A percentile compares a stretch with the other conserved stretches of the same genome.
Conservation (phyloP, 2,329 filamentous ascomycete genomes). For the Penicillium corylophilum region DNA sequence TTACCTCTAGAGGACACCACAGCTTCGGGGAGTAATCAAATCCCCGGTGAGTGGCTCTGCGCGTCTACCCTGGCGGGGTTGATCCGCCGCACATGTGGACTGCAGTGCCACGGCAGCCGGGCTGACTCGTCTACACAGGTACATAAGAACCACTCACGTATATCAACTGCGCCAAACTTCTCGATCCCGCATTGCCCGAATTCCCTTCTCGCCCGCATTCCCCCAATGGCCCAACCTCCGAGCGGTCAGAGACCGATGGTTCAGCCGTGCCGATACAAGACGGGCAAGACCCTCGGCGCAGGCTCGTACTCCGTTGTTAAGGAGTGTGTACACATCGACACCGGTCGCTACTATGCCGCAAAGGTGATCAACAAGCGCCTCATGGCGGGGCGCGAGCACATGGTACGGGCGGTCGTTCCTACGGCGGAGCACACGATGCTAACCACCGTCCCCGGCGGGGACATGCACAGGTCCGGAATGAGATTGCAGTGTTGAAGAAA, state of each 20-base stretch:
- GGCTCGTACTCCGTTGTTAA: slow-evolving; percentile 98
- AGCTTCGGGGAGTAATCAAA: background rate
- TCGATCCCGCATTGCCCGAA: background rate
- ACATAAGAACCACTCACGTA: slow-evolving; percentile 7
- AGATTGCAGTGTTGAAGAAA: slow-evolving; percentile 94
- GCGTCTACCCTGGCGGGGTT: slow-evolving; percentile 11
- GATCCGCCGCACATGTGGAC: slow-evolving; percentile 5
- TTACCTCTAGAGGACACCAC: too few species aligned
- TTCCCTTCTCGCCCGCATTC: slow-evolving; percentile 2
- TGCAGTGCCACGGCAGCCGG: slow-evolving; percentile 2
- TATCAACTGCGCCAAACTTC: background rate
- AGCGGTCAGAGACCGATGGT: slow-evolving; percentile 59
- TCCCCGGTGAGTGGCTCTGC: slow-evolving; percentile 2
- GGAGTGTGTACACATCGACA: slow-evolving; percentile 98
- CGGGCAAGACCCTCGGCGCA: slow-evolving; percentile 93
- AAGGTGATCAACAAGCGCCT: slow-evolving; percentile 99
- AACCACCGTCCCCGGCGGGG: slow-evolving; percentile 5
- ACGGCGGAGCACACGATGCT: slow-evolving; percentile 4
- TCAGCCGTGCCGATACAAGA: slow-evolving; percentile 97
- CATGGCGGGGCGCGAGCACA: slow-evolving; percentile 96
- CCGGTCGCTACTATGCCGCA: slow-evolving; percentile 94
- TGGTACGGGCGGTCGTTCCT: slow-evolving; percentile 59
- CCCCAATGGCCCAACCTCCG: slow-evolving; percentile 33
- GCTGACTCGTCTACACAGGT: slow-evolving; percentile 17
- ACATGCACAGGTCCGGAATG: slow-evolving; percentile 75